Percentiles rank a stretch among this genome's conserved stretches.
phyloP scores from a whole-genome alignment of 805 yeast genomes.

The Yamadazyma ubonensis region DNA sequence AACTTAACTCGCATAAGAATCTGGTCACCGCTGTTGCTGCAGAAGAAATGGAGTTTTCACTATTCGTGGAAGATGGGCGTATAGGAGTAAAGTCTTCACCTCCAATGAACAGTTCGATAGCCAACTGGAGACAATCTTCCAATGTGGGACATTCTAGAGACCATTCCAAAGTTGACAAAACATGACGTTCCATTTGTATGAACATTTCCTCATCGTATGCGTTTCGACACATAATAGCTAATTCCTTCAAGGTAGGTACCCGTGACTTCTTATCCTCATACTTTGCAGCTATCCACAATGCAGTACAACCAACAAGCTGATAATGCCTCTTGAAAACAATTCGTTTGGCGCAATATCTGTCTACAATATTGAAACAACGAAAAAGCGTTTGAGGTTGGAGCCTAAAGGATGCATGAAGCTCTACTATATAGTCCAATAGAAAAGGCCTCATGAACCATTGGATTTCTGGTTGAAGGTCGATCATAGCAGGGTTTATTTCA shows the following conservation, averaged over 20 bases:
- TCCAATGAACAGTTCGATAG: slow-evolving; percentile 26
- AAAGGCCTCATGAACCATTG: slow-evolving; percentile 51
- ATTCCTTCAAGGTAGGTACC: slow-evolving; percentile 55
- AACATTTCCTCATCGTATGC: slow-evolving; percentile 57
- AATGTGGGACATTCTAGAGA: slow-evolving; percentile 33
- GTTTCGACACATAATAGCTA: slow-evolving; percentile 55
- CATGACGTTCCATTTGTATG: slow-evolving; percentile 62
- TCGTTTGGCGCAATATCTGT: slow-evolving; percentile 46
- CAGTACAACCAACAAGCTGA: slow-evolving; percentile 48
- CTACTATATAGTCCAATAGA: slow-evolving; percentile 43
- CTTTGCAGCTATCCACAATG: slow-evolving; percentile 48
- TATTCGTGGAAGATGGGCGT: slow-evolving; percentile 16
- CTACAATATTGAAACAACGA: slow-evolving; percentile 44
- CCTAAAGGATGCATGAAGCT: slow-evolving; percentile 41
- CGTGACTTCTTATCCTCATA: slow-evolving; percentile 61
- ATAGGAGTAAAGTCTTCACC: slow-evolving; percentile 23
- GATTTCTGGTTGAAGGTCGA: slow-evolving; percentile 46
- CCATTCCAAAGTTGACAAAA: slow-evolving; percentile 61
- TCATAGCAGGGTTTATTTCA: slow-evolving; percentile 51
- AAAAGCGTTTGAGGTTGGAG: slow-evolving; percentile 44
- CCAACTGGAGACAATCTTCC: slow-evolving; percentile 50
- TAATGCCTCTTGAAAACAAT: slow-evolving; percentile 48
- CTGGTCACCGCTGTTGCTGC: slow-evolving; percentile 55
- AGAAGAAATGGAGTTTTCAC: slow-evolving; percentile 35
- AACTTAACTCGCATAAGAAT: slow-evolving; percentile 53